These are phyloP conservation scores for Theobroma cacao DNA, from an alignment of 345 rosid species.

Conservation along the genomic window DNA sequence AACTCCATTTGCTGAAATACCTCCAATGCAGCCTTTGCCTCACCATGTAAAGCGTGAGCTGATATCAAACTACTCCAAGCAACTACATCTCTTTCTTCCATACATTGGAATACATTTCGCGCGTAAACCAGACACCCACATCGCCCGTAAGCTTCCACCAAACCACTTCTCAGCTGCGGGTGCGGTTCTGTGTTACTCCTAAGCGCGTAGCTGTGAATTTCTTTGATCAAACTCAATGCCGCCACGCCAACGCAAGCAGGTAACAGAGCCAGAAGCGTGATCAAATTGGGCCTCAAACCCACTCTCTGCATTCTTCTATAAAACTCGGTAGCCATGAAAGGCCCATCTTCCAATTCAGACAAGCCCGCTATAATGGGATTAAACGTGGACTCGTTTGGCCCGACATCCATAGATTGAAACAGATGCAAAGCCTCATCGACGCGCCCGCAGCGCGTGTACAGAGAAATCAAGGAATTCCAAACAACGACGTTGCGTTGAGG, in stretches of 20 bases:
- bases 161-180: conserved; percentile 47
- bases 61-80: conserved; percentile 73
- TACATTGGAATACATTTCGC: conserved; percentile 29
- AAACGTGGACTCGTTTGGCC: conserved; percentile 49
- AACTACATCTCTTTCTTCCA: conserved; percentile 54
- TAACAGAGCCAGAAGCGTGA: conserved; percentile 56
- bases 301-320: conserved; percentile 47
- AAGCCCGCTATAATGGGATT: conserved; percentile 50
- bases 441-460: conserved; percentile 36
- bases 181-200: conserved; percentile 45
- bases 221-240: conserved; percentile 39
- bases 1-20: conserved; percentile 54
- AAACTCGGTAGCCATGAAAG: conserved; percentile 41
- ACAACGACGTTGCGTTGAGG: conserved; percentile 46
- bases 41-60: conserved; percentile 61
- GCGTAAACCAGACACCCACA: conserved; percentile 46
- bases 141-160: conserved; percentile 61
- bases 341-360: conserved; percentile 40
- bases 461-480: conserved; percentile 60
- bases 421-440: conserved; percentile 36
- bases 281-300: conserved; percentile 50
- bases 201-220: conserved; percentile 53
- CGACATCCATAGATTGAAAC: conserved; percentile 44
- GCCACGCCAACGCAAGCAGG: conserved; percentile 46
- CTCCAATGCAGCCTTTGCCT: conserved; percentile 44